Conservation (phyloP, 78 protist genomes). For the Creolimax fragrantissima region DNA sequence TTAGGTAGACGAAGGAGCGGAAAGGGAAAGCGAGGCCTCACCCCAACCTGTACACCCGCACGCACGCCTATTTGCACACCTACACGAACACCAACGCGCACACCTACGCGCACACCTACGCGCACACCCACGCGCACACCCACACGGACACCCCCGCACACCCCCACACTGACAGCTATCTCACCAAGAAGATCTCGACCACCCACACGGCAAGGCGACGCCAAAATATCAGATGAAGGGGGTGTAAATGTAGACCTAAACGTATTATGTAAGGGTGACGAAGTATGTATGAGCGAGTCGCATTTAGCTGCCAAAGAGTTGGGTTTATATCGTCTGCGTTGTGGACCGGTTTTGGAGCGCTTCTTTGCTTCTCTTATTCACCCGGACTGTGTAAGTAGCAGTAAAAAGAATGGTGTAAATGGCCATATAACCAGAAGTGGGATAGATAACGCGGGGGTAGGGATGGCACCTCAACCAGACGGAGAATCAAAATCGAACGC, state of each 20-base stretch:
- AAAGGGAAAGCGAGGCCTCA: not conserved
- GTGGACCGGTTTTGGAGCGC: not conserved
- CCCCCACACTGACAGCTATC: not conserved
- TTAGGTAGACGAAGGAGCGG: not conserved
- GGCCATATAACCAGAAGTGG: too few relatives aligned
- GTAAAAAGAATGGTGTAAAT: too few relatives aligned
- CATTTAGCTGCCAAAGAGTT: not conserved
- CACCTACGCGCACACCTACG: not conserved
- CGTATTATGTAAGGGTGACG: not conserved
- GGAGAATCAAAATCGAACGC: too few relatives aligned
- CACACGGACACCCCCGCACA: not conserved
- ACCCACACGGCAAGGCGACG: not conserved
- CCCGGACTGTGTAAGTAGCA: too few relatives aligned
- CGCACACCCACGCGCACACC: not conserved
- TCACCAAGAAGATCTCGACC: not conserved
- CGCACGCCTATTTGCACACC: not conserved
- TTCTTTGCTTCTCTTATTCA: too few relatives aligned
- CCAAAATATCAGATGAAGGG: not conserved
- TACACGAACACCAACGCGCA: not conserved
- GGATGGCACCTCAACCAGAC: too few relatives aligned
- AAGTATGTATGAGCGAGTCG: not conserved
- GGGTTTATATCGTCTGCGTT: not conserved
- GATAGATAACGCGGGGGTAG: too few relatives aligned
- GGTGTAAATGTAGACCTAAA: not conserved
- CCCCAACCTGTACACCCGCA: not conserved